A percentile compares a stretch with the other conserved stretches of the same genome.
phyloP scores from a whole-genome alignment of 2,329 filamentous ascomycete genomes.

The Colletotrichum sp. region DNA sequence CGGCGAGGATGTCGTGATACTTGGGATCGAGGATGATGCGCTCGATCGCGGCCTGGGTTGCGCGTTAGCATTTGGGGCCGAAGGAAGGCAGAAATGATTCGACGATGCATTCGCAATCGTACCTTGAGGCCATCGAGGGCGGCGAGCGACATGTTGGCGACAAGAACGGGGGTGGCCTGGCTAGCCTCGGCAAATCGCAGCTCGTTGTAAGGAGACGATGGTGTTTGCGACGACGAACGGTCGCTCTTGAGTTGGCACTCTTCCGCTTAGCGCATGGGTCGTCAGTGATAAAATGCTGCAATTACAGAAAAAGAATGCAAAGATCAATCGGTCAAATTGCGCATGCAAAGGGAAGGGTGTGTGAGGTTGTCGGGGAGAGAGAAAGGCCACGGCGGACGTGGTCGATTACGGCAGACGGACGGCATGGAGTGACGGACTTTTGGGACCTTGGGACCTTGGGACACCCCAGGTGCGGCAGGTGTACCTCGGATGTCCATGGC shows the following conservation, averaged over 20 bases:
- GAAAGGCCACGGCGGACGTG: background rate
- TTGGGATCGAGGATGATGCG: slow-evolving; percentile 80
- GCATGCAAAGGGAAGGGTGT: background rate
- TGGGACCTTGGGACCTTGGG: background rate
- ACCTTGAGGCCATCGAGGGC: slow-evolving; percentile 21
- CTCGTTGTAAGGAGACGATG: background rate
- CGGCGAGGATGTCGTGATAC: slow-evolving; percentile 82
- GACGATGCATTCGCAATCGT: background rate
- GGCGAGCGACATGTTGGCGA: slow-evolving; percentile 15
- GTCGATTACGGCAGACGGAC: background rate
- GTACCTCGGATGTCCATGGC: slow-evolving; percentile 19
- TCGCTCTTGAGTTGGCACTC: background rate
- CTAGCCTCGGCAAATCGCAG: slow-evolving; percentile 19
- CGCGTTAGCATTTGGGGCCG: background rate
- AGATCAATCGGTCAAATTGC: background rate
- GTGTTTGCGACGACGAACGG: background rate
- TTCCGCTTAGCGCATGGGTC: slow-evolving; percentile 6
- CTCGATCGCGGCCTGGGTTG: slow-evolving; percentile 69
- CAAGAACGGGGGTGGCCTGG: background rate
- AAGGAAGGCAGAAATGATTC: background rate
- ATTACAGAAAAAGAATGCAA: background rate
- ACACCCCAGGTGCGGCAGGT: background rate
- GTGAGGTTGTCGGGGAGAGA: background rate
- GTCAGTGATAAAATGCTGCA: background rate
- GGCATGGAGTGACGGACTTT: background rate